Base-by-base conservation (phyloP, 2,329 filamentous ascomycete species). In the Alternaria hordeiaustralica region DNA sequence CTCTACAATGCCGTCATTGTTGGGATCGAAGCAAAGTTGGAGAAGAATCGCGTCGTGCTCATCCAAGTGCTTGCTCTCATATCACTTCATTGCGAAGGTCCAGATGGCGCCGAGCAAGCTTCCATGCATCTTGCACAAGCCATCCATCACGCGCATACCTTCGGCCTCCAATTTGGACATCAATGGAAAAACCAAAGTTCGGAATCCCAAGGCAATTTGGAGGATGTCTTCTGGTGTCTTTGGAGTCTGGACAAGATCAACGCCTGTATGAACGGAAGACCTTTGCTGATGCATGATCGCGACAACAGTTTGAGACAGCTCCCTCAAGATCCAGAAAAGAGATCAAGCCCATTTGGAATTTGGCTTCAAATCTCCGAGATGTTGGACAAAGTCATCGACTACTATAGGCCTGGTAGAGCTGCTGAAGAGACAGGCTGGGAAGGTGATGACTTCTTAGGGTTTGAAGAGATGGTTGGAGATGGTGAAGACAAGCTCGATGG, bases 241-340 rank as follows among this genome's bases (percentile, higher is more conserved):
- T 85, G 83, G 82, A 81, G 80, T 64, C 75, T 85, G 2, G 83
- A 85, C 61, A 82, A 83, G 51, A 75, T 84, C 47, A 85, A 84
- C 54, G 81, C 82, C 6, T 82, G 79, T 45, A 82, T 83, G 67
- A 82, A 84, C 51, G 83, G 82, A 15, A 75, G 84, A 44, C 83
- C 83, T 4, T 69, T 83, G 53, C 78, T 84, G 47, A 84, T 85
- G 79, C 79, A 82, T 55, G 83, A 85, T 45, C 75, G 79, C 33
- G 84, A 85, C 63, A 82, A 82, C 36, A 82, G 82, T 36, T 75
- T 84, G 45, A 79, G 75, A 13, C 79, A 79, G 26, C 71, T 81
- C 3, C 81, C 82, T 10, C 75, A 77, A 13, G 77, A 81, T 49
- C 78, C 80, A 0, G 81, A 84, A 54, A 81, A 81, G 62, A 75